Evolutionary conservation across 345 rosid species (phyloP).

Genomic region (Brassica cretica): DNA sequence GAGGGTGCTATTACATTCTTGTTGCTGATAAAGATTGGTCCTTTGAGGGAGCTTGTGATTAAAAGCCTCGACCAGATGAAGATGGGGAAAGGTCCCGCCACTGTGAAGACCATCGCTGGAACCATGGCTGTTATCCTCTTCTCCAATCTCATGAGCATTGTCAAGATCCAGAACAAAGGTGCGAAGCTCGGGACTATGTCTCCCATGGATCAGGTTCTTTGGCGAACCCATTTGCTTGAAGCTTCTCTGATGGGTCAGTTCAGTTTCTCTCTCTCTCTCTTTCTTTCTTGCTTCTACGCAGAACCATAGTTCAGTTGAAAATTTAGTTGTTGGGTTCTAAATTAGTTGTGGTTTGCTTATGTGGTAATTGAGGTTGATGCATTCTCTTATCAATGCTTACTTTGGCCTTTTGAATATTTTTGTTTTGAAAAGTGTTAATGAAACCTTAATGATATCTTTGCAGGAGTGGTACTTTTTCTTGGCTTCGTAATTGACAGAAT

Average conservation of each 20-base stretch:
- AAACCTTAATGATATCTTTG: slow-evolving; percentile 36
- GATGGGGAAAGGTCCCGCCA: slow-evolving; percentile 88
- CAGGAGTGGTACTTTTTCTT: slow-evolving; percentile 84
- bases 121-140: slow-evolving; percentile 86
- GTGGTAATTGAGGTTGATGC: not conserved
- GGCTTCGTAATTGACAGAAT: slow-evolving; percentile 84
- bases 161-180: slow-evolving; percentile 97
- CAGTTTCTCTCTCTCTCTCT: not conserved
- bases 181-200: slow-evolving; percentile 98
- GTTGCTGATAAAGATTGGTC: slow-evolving; percentile 79
- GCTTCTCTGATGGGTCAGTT: slow-evolving; percentile 84
- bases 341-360: not conserved
- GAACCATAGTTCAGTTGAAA: not conserved
- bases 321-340: not conserved
- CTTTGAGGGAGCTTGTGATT: slow-evolving; percentile 83
- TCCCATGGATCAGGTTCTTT: slow-evolving; percentile 98
- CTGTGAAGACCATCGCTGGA: slow-evolving; percentile 86
- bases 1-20: slow-evolving; percentile 74
- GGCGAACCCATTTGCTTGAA: slow-evolving; percentile 97
- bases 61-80: slow-evolving; percentile 88
- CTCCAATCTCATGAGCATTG: slow-evolving; percentile 76
- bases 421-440: not conserved
- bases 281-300: not conserved
- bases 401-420: not conserved
- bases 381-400: not conserved